Evolutionary conservation across 2,329 filamentous ascomycete species (phyloP).

Genomic region (Fusarium hainanense): DNA sequence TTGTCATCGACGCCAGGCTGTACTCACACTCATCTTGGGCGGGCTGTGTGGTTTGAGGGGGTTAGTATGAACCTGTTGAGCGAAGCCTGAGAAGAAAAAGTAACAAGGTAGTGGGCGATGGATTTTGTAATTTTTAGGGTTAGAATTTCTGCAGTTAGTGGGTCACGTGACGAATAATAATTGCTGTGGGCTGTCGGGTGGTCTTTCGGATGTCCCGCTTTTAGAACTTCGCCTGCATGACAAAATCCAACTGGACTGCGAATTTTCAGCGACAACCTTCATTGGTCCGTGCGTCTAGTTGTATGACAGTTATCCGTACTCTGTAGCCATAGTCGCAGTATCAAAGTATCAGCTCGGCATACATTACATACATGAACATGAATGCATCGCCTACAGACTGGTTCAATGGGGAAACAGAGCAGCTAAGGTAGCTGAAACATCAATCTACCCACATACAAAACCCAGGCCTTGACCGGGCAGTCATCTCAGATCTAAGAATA

Average conservation of each 20-base stretch:
- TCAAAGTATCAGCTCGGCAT: not conserved
- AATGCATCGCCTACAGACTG: not conserved
- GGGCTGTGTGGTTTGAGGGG: constrained; percentile 52
- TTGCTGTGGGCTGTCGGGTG: not conserved
- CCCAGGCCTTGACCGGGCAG: not conserved
- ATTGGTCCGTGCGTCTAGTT: not conserved
- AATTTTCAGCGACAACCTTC: not conserved
- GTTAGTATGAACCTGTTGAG: constrained; percentile 52
- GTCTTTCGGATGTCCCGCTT: not conserved
- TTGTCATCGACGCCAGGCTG: constrained; percentile 30
- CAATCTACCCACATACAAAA: not conserved
- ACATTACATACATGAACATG: not conserved
- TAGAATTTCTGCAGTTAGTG: constrained; percentile 34
- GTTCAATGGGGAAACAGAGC: not conserved
- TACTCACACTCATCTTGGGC: constrained; percentile 57
- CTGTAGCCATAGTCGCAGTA: not conserved
- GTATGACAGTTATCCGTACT: not conserved
- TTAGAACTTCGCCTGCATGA: not conserved
- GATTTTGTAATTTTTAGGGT: constrained; percentile 48
- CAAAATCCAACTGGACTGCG: not conserved
- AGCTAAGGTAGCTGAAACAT: not conserved
- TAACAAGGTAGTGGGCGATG: constrained; percentile 52
- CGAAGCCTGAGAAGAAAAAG: constrained; percentile 51
- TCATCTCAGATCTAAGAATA: not conserved
- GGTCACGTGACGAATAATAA: not conserved